Evolutionary conservation across 1,284 basidiomycete genomes (phyloP).

Genomic region (Schizophyllum commune): DNA sequence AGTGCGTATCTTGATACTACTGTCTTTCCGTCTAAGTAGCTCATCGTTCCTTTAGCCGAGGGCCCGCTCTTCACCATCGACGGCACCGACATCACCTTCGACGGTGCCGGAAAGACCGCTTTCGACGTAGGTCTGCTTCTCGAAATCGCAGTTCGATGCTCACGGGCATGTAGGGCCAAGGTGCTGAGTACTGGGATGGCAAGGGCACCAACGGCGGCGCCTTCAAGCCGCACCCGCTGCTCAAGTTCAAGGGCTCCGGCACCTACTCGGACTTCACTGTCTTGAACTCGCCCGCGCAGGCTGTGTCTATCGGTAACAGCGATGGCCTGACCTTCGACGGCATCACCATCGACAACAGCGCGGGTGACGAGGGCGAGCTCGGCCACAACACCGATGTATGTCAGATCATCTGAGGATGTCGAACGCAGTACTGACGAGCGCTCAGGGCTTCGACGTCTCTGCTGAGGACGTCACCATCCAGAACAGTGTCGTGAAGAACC

Average conservation of each 20-base stretch:
- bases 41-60: constrained; percentile 2
- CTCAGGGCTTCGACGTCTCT: constrained; percentile 38
- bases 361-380: constrained; percentile 9
- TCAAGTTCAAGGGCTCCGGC: constrained; percentile 14
- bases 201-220: constrained; percentile 8
- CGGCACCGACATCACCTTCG: constrained; percentile 10
- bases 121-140: constrained; percentile 5
- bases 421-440: neutral
- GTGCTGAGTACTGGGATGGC: constrained; percentile 15
- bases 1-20: neutral
- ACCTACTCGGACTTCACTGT: constrained; percentile 13
- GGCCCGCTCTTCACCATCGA: constrained; percentile 13
- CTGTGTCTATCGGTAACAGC: constrained; percentile 13
- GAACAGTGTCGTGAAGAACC: constrained; percentile 25
- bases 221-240: constrained; percentile 11
- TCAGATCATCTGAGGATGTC: neutral
- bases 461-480: constrained; percentile 37
- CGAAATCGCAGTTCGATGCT: neutral
- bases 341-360: constrained; percentile 13
- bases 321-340: constrained; percentile 4
- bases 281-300: constrained; percentile 15
- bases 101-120: constrained; percentile 7
- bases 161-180: constrained; percentile 7
- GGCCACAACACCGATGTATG: constrained; percentile 42
- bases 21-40: neutral